Conservation (phyloP, 257 asterid genomes). For the Gentiana macrophylla region DNA sequence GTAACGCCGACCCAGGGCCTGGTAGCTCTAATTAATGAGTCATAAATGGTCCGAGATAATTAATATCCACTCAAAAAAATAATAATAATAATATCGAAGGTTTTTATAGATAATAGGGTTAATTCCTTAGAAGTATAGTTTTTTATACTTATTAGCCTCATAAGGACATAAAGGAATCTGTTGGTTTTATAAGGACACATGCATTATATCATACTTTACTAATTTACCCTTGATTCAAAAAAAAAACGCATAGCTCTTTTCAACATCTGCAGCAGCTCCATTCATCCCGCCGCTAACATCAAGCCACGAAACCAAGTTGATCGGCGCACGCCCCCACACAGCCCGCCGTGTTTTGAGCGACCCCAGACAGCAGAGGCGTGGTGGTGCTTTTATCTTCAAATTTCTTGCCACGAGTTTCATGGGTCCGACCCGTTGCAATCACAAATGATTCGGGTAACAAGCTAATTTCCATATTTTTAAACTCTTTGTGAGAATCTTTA, state of each 20-base stretch:
- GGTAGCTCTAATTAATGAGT: too few species aligned
- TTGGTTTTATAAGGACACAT: too few species aligned
- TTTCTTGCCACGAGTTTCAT: constrained; percentile 59
- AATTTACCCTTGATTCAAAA: too few species aligned
- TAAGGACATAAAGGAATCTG: too few species aligned
- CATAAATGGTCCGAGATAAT: too few species aligned
- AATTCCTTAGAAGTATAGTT: too few species aligned
- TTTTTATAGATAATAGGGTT: constrained; percentile 5
- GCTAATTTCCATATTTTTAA: constrained; percentile 37
- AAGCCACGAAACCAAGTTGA: constrained; percentile 67
- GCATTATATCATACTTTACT: too few species aligned
- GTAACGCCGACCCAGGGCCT: too few species aligned
- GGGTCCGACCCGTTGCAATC: constrained; percentile 40
- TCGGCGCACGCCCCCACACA: constrained; percentile 79
- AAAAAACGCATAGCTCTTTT: constrained; percentile 70
- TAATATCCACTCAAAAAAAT: too few species aligned
- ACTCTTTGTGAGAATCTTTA: constrained; percentile 3
- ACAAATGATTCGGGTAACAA: constrained; percentile 65
- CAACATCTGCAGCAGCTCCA: constrained; percentile 81
- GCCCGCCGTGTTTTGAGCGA: constrained; percentile 15
- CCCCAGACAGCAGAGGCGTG: too few species aligned
- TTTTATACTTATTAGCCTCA: too few species aligned
- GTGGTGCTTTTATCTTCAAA: constrained; percentile 48
- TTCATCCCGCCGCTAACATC: constrained; percentile 75
- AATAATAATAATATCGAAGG: too few species aligned